Conservation (phyloP, 139 green algal genomes). For the Picochlorum sp. region DNA sequence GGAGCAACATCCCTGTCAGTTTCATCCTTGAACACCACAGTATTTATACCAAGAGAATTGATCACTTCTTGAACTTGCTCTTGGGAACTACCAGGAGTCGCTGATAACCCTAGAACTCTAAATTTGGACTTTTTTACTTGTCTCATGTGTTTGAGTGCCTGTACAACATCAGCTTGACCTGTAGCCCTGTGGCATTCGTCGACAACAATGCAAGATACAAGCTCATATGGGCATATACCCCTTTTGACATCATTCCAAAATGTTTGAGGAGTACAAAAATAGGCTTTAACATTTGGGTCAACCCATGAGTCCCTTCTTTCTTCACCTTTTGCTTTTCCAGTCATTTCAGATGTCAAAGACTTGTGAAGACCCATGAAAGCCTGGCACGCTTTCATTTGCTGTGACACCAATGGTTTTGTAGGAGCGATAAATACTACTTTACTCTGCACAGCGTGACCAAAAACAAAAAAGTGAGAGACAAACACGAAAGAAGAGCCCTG, state of each 20-base stretch:
- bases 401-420: conserved; percentile 81
- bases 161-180: conserved; percentile 37
- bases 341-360: conserved; percentile 13
- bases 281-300: conserved; percentile 45
- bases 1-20: conserved; percentile 63
- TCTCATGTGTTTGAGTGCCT: conserved; percentile 47
- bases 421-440: conserved; percentile 92
- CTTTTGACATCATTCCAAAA: conserved; percentile 81
- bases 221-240: conserved; percentile 50
- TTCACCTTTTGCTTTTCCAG: conserved; percentile 22
- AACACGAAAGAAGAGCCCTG: not conserved
- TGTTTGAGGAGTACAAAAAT: conserved; percentile 88
- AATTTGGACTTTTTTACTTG: conserved; percentile 39
- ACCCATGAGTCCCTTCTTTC: conserved; percentile 46
- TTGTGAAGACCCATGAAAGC: conserved; percentile 58
- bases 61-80: conserved; percentile 72
- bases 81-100: conserved; percentile 69
- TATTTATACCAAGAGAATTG: conserved; percentile 56
- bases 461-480: not conserved
- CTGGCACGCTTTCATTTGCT: conserved; percentile 81
- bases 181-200: conserved; percentile 86
- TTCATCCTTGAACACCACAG: conserved; percentile 70
- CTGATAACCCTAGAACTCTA: conserved; percentile 76
- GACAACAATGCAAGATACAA: conserved; percentile 81
- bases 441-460: conserved; percentile 33